These are phyloP conservation scores for Geotrichum citri-aurantii DNA, from an alignment of 1,139 yeast genomes.

Conservation along the genomic window DNA sequence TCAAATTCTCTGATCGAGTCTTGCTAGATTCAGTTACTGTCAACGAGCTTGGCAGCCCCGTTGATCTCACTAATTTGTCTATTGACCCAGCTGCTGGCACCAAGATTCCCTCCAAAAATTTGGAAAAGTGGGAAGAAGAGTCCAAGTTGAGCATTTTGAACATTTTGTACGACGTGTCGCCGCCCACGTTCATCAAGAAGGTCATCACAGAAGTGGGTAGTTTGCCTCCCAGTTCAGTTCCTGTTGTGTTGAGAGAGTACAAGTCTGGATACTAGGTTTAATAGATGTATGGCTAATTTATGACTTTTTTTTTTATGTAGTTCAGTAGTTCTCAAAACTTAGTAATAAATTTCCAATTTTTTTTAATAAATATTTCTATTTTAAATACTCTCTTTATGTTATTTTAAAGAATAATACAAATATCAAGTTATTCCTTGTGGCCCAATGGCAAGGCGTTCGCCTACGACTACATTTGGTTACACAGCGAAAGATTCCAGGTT, in stretches of 20 bases:
- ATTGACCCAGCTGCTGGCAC: conserved; percentile 29
- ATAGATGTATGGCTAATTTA: neutral
- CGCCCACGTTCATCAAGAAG: conserved; percentile 88
- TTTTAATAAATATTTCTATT: too few relatives aligned
- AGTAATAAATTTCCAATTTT: neutral
- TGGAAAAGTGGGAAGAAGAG: conserved; percentile 59
- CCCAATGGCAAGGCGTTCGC: conserved; percentile 32
- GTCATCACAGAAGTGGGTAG: conserved; percentile 96
- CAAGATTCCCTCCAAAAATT: conserved; percentile 36
- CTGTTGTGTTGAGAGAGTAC: conserved; percentile 91
- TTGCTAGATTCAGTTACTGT: conserved; percentile 92
- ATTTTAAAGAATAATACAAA: neutral
- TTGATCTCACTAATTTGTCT: conserved; percentile 57
- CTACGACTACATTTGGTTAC: conserved; percentile 23
- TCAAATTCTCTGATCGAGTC: conserved; percentile 91
- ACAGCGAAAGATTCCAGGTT: conserved; percentile 36
- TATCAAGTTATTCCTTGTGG: conserved; percentile 26
- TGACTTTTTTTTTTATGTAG: neutral
- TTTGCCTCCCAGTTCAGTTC: conserved; percentile 94
- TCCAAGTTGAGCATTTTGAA: conserved; percentile 68
- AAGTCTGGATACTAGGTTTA: conserved; percentile 44
- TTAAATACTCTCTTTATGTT: too few relatives aligned
- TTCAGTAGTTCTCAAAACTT: neutral
- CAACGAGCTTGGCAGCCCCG: conserved; percentile 86
- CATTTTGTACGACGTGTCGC: conserved; percentile 89